Evolutionary conservation across 768 basidiomycete species (phyloP).

Genomic region (Mycena rosella): DNA sequence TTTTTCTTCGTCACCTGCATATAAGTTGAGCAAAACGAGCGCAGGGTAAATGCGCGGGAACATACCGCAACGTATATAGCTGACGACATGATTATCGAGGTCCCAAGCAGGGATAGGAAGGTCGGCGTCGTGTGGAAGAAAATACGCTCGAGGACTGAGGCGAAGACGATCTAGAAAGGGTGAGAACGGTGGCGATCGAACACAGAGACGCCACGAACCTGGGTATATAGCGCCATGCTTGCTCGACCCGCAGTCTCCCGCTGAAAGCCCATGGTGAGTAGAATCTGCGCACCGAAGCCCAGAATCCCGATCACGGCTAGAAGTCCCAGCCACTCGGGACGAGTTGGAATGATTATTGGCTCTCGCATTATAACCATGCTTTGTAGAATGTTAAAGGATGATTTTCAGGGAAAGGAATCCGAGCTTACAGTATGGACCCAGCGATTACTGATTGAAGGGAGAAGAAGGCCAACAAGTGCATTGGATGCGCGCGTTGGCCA

Average conservation of each 20-base stretch:
- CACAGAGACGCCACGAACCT: slow-evolving; percentile 47
- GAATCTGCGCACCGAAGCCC: slow-evolving; percentile 66
- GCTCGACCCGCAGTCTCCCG: slow-evolving; percentile 75
- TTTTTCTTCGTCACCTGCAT: slow-evolving; percentile 31
- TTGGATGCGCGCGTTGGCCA: slow-evolving; percentile 79
- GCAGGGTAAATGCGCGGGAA: slow-evolving; percentile 1
- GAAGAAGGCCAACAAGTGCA: slow-evolving; percentile 80
- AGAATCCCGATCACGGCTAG: slow-evolving; percentile 65
- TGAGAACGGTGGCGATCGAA: background rate
- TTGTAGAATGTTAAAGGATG: background rate
- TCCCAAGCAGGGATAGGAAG: slow-evolving; percentile 70
- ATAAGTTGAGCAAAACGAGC: background rate
- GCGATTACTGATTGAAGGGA: slow-evolving; percentile 66
- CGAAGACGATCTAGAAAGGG: slow-evolving; percentile 71
- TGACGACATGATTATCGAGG: slow-evolving; percentile 70
- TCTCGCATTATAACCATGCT: slow-evolving; percentile 60
- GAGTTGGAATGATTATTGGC: slow-evolving; percentile 60
- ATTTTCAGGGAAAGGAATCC: background rate
- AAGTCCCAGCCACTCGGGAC: slow-evolving; percentile 58
- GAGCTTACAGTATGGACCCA: slow-evolving; percentile 50
- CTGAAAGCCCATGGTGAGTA: slow-evolving; percentile 71
- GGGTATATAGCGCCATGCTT: slow-evolving; percentile 67
- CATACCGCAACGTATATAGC: slow-evolving; percentile 77
- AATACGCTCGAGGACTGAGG: slow-evolving; percentile 71
- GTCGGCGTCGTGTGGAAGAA: slow-evolving; percentile 74